These are phyloP conservation scores for Penicillium samsonianum DNA, from an alignment of 495 filamentous ascomycete genomes.

Conservation along the genomic window DNA sequence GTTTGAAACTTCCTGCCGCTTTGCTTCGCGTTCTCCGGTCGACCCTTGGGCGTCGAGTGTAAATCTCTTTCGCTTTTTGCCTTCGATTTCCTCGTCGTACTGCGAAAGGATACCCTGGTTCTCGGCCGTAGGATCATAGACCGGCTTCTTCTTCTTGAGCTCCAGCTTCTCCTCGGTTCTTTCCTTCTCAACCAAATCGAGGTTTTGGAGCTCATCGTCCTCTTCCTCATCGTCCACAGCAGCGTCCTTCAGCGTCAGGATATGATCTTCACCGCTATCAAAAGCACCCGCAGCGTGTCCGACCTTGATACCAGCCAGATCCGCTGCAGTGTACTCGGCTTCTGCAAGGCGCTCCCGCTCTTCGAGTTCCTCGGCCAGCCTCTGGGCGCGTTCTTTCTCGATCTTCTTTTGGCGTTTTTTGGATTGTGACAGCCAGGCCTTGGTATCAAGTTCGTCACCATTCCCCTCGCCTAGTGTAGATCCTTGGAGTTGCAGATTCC, in stretches of 20 bases:
- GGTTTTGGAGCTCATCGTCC: conserved; percentile 87
- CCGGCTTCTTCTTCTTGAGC: conserved; percentile 87
- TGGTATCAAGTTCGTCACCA: conserved; percentile 69
- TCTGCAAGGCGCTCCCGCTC: conserved; percentile 56
- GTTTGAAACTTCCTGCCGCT: conserved; percentile 56
- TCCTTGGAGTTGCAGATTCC: conserved; percentile 73
- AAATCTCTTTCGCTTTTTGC: conserved; percentile 87
- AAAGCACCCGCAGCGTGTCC: conserved; percentile 80
- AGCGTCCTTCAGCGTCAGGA: conserved; percentile 88
- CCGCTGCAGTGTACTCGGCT: conserved; percentile 70
- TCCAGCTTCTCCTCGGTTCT: conserved; percentile 74
- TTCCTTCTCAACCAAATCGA: conserved; percentile 76
- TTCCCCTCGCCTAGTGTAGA: conserved; percentile 72
- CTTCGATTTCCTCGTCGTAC: conserved; percentile 93
- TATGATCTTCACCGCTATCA: conserved; percentile 72
- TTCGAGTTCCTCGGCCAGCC: conserved; percentile 72
- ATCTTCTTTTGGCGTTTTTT: conserved; percentile 93
- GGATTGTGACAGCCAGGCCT: conserved; percentile 77
- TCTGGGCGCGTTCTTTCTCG: conserved; percentile 69
- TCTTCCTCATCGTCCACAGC: conserved; percentile 86
- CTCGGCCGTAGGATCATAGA: conserved; percentile 77
- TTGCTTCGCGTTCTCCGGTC: conserved; percentile 57
- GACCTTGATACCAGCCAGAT: conserved; percentile 88
- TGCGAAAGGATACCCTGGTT: conserved; percentile 74
- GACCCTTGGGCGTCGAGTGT: conserved; percentile 77